Percentiles rank a stretch among this genome's conserved stretches.
These are phyloP conservation scores for Termitomyces sp. DNA, from an alignment of 768 basidiomycete genomes.

Conservation along the genomic window DNA sequence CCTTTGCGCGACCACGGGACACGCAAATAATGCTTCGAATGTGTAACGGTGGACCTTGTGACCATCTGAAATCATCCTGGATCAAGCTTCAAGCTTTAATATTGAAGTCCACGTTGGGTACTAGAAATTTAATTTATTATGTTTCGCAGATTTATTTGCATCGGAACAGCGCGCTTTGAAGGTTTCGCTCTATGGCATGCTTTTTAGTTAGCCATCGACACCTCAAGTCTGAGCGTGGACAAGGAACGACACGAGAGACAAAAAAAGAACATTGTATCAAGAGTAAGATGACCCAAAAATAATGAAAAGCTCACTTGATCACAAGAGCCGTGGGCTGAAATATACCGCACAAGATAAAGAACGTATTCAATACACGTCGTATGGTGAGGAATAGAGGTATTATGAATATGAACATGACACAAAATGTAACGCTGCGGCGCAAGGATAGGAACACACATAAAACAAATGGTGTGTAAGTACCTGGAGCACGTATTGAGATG, in stretches of 20 bases:
- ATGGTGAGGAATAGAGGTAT: not conserved
- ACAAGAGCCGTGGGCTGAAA: not conserved
- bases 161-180: not conserved
- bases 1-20: constrained; percentile 15
- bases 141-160: not conserved
- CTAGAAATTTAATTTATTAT: too few relatives aligned
- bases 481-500: not conserved
- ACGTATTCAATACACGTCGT: not conserved
- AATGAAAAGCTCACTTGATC: not conserved
- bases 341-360: not conserved
- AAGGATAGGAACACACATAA: not conserved
- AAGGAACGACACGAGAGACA: not conserved
- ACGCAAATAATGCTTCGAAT: constrained; percentile 2
- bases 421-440: not conserved
- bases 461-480: not conserved
- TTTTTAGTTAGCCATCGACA: too few relatives aligned
- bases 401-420: not conserved
- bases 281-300: not conserved
- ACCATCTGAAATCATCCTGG: not conserved
- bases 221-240: too few relatives aligned
- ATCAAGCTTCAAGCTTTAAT: too few relatives aligned
- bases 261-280: not conserved
- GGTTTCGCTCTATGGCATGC: too few relatives aligned
- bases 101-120: too few relatives aligned
- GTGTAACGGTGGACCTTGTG: not conserved